phyloP scores from a whole-genome alignment of 441 rosid genomes.

The Populus hybrid region DNA sequence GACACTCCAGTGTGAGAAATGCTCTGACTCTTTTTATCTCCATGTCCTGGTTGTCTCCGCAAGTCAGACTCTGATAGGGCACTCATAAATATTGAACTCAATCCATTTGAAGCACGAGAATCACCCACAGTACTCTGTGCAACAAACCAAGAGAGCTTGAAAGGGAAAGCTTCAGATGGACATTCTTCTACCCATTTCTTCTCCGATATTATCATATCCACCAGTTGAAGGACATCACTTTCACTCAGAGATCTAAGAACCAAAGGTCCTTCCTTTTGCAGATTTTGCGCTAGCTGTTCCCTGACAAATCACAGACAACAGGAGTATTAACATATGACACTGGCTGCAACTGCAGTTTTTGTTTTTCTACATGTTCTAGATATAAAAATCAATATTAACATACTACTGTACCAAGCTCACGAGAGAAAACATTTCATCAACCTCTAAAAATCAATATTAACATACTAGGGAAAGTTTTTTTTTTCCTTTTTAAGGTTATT shows the following conservation, averaged over 20 bases:
- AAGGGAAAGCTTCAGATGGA: slow-evolving; percentile 44
- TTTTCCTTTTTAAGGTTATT: not conserved
- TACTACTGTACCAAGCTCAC: not conserved
- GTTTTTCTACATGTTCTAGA: not conserved
- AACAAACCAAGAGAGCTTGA: slow-evolving; percentile 33
- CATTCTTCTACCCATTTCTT: slow-evolving; percentile 64
- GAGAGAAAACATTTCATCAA: not conserved
- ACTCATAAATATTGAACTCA: slow-evolving; percentile 42
- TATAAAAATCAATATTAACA: not conserved
- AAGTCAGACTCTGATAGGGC: slow-evolving; percentile 11
- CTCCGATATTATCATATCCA: slow-evolving; percentile 45
- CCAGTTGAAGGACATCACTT: slow-evolving; percentile 44
- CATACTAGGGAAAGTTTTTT: not conserved
- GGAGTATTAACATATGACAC: slow-evolving; percentile 9
- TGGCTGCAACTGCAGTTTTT: not conserved
- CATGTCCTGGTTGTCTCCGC: slow-evolving; percentile 11
- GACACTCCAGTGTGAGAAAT: slow-evolving; percentile 40
- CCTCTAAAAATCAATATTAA: not conserved
- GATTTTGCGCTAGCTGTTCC: slow-evolving; percentile 51
- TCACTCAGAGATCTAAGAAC: slow-evolving; percentile 40
- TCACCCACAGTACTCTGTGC: slow-evolving; percentile 20
- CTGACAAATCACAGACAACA: slow-evolving; percentile 32
- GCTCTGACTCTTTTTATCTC: slow-evolving; percentile 29
- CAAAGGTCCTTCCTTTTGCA: slow-evolving; percentile 61
- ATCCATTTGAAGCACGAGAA: slow-evolving; percentile 33